Evolutionary conservation across 768 basidiomycete species (phyloP), one percentile per base, ranked within the genome.

Genomic region (Trametes cubensis): DNA sequence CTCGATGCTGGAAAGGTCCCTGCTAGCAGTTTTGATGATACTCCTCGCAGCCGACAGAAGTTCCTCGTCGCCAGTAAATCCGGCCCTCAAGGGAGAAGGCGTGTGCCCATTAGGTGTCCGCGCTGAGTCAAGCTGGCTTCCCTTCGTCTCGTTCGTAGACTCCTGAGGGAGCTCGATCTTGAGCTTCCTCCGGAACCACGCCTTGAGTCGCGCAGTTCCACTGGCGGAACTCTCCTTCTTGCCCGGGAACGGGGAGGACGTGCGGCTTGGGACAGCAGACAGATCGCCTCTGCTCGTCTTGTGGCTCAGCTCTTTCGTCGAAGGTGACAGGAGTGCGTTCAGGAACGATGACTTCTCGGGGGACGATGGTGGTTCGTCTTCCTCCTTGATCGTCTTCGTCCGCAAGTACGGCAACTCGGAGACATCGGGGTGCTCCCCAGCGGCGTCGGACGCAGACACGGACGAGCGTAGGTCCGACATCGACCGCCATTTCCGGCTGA

Each of bases 131-230:
- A 17, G 10, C 46, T 34, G 40, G 7, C 15, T 13, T 18, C n/a
- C 34, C 18, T 8, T 2, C 2, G 23, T 28, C 20, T 51, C 26
- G 41, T 62, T 66, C 41, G 34, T 38, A 34, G 53, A 45, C 14
- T 65, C 64, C n/a, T n/a, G n/a, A 28, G 39, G 57, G 20, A 47
- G 42, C 54, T 58, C 59, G 46, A 56, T 60, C 8, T 74, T 66
- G 28, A 88, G 77, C 63, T 87, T 87, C 64, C 82, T 83, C 73
- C 80, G 85, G 68, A 86, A 73, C 88, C 88, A 89, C 5, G 82
- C 78, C 65, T 83, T 87, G 47, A 89, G 70, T 64, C 79, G 83
- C 48, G 81, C 78, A 5, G 82, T 74, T 15, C 80, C 78, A 17
- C 75, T 69, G 20, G 70, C 70, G 54, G 66, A 63, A 3, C 62